Conservation (phyloP, 129 eudicot species). For the Centaurea solstitialis region DNA sequence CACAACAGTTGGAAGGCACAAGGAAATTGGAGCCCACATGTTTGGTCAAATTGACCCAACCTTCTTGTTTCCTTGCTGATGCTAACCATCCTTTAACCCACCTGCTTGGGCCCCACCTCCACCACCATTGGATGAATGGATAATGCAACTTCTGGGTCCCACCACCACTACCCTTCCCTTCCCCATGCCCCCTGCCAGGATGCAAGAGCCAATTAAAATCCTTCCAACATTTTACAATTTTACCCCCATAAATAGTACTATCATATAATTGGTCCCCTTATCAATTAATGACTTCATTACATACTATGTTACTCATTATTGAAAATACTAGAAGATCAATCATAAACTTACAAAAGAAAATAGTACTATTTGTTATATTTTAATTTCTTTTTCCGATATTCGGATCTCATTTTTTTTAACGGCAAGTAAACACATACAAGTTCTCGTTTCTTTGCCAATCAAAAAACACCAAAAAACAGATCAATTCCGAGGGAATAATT, state of each 20-base stretch:
- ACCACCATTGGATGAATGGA: slow-evolving; percentile 21
- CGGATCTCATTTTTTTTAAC: too few relatives aligned
- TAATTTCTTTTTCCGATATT: background rate
- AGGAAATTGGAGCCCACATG: slow-evolving; percentile 24
- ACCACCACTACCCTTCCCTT: background rate
- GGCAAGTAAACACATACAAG: too few relatives aligned
- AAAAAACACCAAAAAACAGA: slow-evolving; percentile 10
- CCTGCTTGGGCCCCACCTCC: slow-evolving; percentile 3
- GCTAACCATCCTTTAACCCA: slow-evolving; percentile 19
- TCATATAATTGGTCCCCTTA: too few relatives aligned
- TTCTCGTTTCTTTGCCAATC: slow-evolving; percentile 28
- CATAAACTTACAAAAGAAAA: too few relatives aligned
- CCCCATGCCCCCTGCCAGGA: slow-evolving; percentile 35
- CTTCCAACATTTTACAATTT: background rate
- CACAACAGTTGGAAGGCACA: slow-evolving; percentile 51
- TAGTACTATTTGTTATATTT: too few relatives aligned
- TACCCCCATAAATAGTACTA: background rate
- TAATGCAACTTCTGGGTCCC: slow-evolving; percentile 31
- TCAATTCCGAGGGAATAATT: slow-evolving; percentile 16
- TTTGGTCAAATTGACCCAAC: slow-evolving; percentile 33
- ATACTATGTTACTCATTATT: too few relatives aligned
- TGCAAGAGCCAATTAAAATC: slow-evolving; percentile 36
- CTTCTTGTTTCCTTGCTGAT: slow-evolving; percentile 18
- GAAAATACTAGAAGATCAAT: too few relatives aligned
- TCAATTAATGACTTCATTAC: too few relatives aligned